phyloP scores from a whole-genome alignment of 371 early-diverging fungal species.

The Actinomucor elegans region DNA sequence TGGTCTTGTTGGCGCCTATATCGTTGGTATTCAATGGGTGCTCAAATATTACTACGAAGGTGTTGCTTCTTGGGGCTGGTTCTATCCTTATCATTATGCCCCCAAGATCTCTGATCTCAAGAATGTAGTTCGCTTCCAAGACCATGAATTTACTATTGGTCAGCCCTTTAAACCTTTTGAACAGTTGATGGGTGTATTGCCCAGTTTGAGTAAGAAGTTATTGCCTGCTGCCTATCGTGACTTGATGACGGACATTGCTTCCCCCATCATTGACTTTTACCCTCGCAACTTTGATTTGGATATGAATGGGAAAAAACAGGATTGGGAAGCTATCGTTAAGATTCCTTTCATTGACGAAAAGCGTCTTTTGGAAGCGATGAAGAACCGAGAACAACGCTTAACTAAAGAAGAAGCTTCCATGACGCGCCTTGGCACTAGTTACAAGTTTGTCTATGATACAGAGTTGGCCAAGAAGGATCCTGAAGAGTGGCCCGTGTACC shows the following conservation, averaged over 20 bases:
- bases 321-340: constrained; percentile 97
- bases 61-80: constrained; percentile 98
- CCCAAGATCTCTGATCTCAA: constrained; percentile 88
- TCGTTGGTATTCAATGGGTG: constrained; percentile 97
- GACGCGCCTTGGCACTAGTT: constrained; percentile 70
- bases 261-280: constrained; percentile 93
- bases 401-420: constrained; percentile 69
- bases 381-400: constrained; percentile 62
- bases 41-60: constrained; percentile 96
- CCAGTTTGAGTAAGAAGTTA: constrained; percentile 78
- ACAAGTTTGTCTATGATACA: constrained; percentile 60
- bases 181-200: constrained; percentile 98
- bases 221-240: constrained; percentile 80
- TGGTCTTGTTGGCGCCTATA: constrained; percentile 74
- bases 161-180: constrained; percentile 94
- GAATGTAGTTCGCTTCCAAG: constrained; percentile 56
- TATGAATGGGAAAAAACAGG: constrained; percentile 97
- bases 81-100: constrained; percentile 98
- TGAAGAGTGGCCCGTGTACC: constrained; percentile 35
- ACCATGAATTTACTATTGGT: constrained; percentile 75
- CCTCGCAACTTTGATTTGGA: constrained; percentile 91
- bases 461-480: constrained; percentile 29
- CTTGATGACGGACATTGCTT: constrained; percentile 81
- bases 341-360: constrained; percentile 94
- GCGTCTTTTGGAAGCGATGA: constrained; percentile 82